These are phyloP conservation scores for Epithemia pelagica DNA, from an alignment of 108 stramenopile species.

Conservation along the genomic window DNA sequence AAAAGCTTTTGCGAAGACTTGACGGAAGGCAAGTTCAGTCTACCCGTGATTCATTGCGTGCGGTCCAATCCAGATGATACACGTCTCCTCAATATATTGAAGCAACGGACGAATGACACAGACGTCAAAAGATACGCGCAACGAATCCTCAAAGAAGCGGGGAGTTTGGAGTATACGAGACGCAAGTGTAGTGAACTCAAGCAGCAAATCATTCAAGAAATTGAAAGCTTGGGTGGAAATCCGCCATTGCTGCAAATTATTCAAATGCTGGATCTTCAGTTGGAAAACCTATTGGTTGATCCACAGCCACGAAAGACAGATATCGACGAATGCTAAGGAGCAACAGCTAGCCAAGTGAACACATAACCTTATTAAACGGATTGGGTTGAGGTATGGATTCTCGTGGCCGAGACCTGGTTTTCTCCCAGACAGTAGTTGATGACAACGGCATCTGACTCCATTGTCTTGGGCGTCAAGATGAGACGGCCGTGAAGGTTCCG, in stretches of 20 bases:
- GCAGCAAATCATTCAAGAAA: conserved; percentile 43
- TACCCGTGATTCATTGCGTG: conserved; percentile 86
- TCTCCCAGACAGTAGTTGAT: conserved; percentile 40
- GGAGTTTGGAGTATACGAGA: conserved; percentile 66
- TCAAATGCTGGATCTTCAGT: conserved; percentile 61
- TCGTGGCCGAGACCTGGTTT: conserved; percentile 27
- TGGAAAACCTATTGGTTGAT: conserved; percentile 26
- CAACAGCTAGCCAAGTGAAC: too few relatives aligned
- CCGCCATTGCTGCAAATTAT: conserved; percentile 54
- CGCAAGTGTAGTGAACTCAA: conserved; percentile 59
- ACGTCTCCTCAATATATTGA: conserved; percentile 81
- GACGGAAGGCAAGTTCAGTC: conserved; percentile 94
- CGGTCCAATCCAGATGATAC: conserved; percentile 30
- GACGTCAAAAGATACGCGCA: conserved; percentile 90
- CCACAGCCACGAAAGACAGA: background rate
- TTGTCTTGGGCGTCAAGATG: conserved; percentile 22
- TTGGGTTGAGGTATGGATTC: conserved; percentile 11
- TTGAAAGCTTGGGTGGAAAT: conserved; percentile 71
- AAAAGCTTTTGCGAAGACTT: conserved; percentile 97
- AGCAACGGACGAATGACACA: conserved; percentile 84
- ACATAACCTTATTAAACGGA: background rate
- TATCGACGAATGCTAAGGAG: conserved; percentile 5
- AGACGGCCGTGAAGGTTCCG: conserved; percentile 75
- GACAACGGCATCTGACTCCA: conserved; percentile 5
- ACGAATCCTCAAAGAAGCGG: conserved; percentile 55